phyloP scores from a whole-genome alignment of 1,284 basidiomycete species.

The Wolfiporia cocos region DNA sequence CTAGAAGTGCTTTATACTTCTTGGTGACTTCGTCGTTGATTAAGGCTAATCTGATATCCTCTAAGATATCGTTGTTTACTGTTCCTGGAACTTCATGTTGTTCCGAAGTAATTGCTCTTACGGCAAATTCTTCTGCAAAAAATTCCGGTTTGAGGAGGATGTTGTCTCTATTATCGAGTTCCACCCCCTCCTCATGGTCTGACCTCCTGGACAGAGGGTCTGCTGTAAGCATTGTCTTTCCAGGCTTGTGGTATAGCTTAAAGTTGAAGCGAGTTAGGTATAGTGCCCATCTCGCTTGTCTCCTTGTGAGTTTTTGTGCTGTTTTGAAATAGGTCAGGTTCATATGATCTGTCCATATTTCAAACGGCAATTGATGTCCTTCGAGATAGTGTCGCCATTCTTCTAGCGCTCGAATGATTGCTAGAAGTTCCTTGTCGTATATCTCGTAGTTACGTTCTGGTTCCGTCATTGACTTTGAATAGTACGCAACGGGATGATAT shows the following conservation, averaged over 20 bases:
- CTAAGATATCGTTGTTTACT: neutral
- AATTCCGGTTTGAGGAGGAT: constrained; percentile 10
- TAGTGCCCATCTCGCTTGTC: constrained; percentile 33
- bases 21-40: neutral
- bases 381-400: constrained; percentile 23
- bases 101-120: neutral
- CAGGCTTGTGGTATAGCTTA: constrained; percentile 28
- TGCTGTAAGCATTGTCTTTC: constrained; percentile 12
- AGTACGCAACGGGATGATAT: neutral
- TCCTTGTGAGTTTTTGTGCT: constrained; percentile 28
- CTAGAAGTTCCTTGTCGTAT: constrained; percentile 22
- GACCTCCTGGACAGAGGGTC: constrained; percentile 9
- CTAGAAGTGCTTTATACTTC: neutral
- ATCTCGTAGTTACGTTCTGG: constrained; percentile 17
- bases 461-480: neutral
- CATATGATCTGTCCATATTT: constrained; percentile 33
- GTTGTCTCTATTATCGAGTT: constrained; percentile 7
- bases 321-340: constrained; percentile 31
- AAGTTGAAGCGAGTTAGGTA: constrained; percentile 30
- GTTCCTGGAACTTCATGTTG: neutral
- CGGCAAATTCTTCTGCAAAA: constrained; percentile 3
- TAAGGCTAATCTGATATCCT: neutral
- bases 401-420: constrained; percentile 15
- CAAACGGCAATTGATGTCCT: constrained; percentile 25
- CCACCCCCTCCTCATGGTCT: constrained; percentile 9